These are phyloP conservation scores for Xerocomellus intermedius DNA, from an alignment of 768 basidiomycete species.

Conservation along the genomic window DNA sequence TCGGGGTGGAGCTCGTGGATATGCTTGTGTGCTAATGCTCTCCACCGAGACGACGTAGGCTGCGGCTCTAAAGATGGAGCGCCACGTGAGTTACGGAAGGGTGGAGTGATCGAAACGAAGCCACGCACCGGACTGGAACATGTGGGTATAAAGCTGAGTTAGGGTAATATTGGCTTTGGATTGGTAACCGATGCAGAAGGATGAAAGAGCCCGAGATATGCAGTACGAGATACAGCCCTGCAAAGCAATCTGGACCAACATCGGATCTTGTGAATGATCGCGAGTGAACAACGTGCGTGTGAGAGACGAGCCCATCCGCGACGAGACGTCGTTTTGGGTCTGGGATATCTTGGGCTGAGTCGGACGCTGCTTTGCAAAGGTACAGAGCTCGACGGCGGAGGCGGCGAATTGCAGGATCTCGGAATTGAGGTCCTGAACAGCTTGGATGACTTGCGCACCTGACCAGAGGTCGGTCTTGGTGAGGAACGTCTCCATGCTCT, in stretches of 20 bases:
- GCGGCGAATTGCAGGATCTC: conserved; percentile 82
- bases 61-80: conserved; percentile 56
- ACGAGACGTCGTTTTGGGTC: conserved; percentile 56
- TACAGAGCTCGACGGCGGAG: conserved; percentile 66
- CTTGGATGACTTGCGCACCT: conserved; percentile 74
- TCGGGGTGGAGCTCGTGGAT: conserved; percentile 68
- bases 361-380: conserved; percentile 44
- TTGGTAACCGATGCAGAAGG: conserved; percentile 74
- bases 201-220: conserved; percentile 62
- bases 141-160: conserved; percentile 57
- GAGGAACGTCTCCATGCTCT: conserved; percentile 64
- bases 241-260: conserved; percentile 71
- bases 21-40: conserved; percentile 66
- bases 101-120: not conserved
- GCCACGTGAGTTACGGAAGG: conserved; percentile 16
- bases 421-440: conserved; percentile 75
- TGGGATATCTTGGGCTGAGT: conserved; percentile 44
- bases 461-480: conserved; percentile 75
- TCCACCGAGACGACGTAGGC: conserved; percentile 76
- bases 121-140: conserved; percentile 50
- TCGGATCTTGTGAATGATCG: conserved; percentile 73
- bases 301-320: conserved; percentile 62
- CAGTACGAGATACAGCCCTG: conserved; percentile 70
- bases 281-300: conserved; percentile 58
- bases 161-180: conserved; percentile 67